These are phyloP conservation scores for Mycena rosella DNA, from an alignment of 768 basidiomycete species.

Conservation along the genomic window DNA sequence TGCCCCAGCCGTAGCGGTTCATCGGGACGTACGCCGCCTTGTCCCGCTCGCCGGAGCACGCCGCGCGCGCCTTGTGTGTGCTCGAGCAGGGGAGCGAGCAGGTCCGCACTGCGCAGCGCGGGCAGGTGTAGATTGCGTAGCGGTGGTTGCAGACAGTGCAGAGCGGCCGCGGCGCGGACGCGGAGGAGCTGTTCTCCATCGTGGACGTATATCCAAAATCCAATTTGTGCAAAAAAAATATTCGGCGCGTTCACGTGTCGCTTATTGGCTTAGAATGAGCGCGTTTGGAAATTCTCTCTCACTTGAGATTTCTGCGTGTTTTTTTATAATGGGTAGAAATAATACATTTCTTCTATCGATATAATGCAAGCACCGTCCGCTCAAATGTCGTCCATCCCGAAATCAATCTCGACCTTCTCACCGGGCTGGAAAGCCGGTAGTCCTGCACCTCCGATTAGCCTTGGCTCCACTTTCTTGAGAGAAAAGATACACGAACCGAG, in stretches of 20 bases:
- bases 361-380: conserved; percentile 12
- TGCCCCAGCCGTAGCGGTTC: conserved; percentile 87
- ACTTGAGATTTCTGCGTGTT: conserved; percentile 1
- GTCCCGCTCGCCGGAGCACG: conserved; percentile 81
- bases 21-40: conserved; percentile 81
- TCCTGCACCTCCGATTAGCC: conserved; percentile 61
- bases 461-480: conserved; percentile 26
- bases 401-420: conserved; percentile 94
- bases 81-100: conserved; percentile 80
- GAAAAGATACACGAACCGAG: conserved; percentile 75
- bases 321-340: not conserved
- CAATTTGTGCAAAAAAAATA: too few relatives aligned
- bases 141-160: conserved; percentile 66
- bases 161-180: conserved; percentile 30
- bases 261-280: too few relatives aligned
- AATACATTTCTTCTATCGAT: conserved; percentile 11
- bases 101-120: conserved; percentile 76
- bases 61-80: conserved; percentile 71
- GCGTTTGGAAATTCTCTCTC: too few relatives aligned
- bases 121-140: conserved; percentile 81
- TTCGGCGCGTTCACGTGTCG: too few relatives aligned
- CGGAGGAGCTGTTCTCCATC: not conserved
- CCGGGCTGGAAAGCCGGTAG: conserved; percentile 98
- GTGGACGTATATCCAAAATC: too few relatives aligned
- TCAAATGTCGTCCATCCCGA: conserved; percentile 91